Evolutionary conservation across 2,329 filamentous ascomycete species (phyloP).

Genomic region (Aspergillus unguis): DNA sequence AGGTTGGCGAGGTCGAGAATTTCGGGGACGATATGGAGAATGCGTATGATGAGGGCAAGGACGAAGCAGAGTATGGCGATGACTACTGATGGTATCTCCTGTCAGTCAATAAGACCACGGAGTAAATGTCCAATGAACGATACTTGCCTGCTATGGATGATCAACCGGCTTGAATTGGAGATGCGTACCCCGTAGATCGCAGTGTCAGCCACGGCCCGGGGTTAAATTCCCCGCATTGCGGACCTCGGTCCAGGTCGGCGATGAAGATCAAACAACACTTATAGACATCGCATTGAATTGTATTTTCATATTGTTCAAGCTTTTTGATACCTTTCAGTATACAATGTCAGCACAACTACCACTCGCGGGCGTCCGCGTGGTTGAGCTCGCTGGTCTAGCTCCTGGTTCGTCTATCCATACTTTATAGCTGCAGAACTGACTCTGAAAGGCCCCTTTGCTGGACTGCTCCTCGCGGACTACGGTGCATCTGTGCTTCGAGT

Average conservation of each 20-base stretch:
- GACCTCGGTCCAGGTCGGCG: constrained; percentile 22
- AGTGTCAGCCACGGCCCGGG: background rate
- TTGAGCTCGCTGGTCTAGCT: constrained; percentile 65
- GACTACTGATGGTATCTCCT: background rate
- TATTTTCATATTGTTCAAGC: background rate
- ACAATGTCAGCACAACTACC: constrained; percentile 47
- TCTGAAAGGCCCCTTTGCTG: constrained; percentile 72
- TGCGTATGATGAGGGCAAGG: constrained; percentile 44
- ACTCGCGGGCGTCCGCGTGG: constrained; percentile 58
- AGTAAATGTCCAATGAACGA: no score
- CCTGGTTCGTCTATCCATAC: constrained; percentile 49
- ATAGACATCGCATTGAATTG: background rate
- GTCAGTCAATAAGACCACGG: no score
- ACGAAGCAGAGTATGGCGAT: constrained; percentile 25
- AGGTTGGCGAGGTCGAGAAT: constrained; percentile 8
- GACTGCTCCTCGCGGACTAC: constrained; percentile 83
- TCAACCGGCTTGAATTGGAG: background rate
- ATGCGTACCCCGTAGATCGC: background rate
- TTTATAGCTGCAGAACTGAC: background rate
- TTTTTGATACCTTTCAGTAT: no score
- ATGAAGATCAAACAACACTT: background rate
- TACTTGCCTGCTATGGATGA: background rate
- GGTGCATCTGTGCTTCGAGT: constrained; percentile 84
- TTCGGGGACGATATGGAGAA: constrained; percentile 40
- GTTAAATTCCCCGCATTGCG: constrained; percentile 21